These are phyloP conservation scores for Melanogaster broomeanus DNA, from an alignment of 768 basidiomycete species.

Conservation along the genomic window DNA sequence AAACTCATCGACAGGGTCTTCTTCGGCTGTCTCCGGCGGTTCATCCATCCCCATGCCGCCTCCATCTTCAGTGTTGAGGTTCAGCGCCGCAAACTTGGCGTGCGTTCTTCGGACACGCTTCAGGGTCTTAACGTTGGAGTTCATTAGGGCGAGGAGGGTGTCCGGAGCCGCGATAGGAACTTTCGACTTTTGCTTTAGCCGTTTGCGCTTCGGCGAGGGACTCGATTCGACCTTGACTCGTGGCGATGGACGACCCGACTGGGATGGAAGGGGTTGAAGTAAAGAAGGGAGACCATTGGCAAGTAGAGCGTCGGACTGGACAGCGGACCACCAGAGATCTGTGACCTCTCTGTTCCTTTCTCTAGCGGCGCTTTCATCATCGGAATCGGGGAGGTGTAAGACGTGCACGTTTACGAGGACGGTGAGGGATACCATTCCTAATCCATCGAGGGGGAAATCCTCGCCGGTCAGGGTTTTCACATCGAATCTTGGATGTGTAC, in stretches of 20 bases:
- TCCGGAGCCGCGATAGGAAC: slow-evolving; percentile 31
- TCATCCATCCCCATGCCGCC: slow-evolving; percentile 37
- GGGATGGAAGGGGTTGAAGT: slow-evolving; percentile 31
- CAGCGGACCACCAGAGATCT: slow-evolving; percentile 76
- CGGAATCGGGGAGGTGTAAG: slow-evolving; percentile 42
- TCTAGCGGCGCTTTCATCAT: slow-evolving; percentile 25
- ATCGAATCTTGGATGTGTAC: slow-evolving; percentile 10
- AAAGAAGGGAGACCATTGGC: slow-evolving; percentile 65
- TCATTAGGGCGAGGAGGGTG: slow-evolving; percentile 70
- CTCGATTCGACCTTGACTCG: slow-evolving; percentile 14
- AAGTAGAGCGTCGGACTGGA: slow-evolving; percentile 60
- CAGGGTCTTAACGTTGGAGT: slow-evolving; percentile 74
- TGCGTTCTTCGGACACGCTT: slow-evolving; percentile 74
- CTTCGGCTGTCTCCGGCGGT: slow-evolving; percentile 34
- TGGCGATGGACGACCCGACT: slow-evolving; percentile 1
- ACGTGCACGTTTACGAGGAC: slow-evolving; percentile 66
- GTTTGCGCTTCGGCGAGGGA: slow-evolving; percentile 21
- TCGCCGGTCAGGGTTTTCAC: neutral
- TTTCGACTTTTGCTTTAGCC: slow-evolving; percentile 20
- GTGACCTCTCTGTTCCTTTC: slow-evolving; percentile 44
- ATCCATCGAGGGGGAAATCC: neutral
- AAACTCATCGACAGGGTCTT: slow-evolving; percentile 26
- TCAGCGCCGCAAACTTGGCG: slow-evolving; percentile 64
- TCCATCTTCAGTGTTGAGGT: slow-evolving; percentile 35
- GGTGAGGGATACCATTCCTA: slow-evolving; percentile 31